Evolutionary conservation across 2,329 filamentous ascomycete genomes (phyloP).

Genomic region (Aspergillus novoparasiticus): DNA sequence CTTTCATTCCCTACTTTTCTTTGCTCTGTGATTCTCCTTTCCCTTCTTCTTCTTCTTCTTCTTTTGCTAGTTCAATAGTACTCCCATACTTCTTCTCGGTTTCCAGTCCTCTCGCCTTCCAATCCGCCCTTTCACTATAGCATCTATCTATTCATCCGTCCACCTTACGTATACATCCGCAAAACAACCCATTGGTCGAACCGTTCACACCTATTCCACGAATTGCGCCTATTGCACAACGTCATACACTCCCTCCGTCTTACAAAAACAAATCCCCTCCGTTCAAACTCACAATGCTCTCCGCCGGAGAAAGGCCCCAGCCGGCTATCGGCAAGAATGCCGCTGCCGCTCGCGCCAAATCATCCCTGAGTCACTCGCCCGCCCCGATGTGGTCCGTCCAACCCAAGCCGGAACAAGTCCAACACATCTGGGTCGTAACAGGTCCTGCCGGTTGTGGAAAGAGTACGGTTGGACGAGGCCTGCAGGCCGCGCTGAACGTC

Average conservation of each 20-base stretch:
- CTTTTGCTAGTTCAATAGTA: not conserved
- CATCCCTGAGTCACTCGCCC: slow-evolving; percentile 20
- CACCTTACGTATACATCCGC: not conserved
- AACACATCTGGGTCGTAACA: slow-evolving; percentile 80
- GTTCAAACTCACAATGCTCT: slow-evolving; percentile 39
- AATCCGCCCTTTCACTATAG: not conserved
- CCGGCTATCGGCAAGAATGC: slow-evolving; percentile 27
- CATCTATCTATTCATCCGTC: not conserved
- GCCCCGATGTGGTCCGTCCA: slow-evolving; percentile 21
- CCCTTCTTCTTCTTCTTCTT: not conserved
- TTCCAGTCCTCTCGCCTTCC: not conserved
- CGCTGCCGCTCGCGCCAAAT: slow-evolving; percentile 23
- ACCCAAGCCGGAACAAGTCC: slow-evolving; percentile 31
- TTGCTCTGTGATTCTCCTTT: slow-evolving; percentile 2
- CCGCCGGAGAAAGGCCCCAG: slow-evolving; percentile 40
- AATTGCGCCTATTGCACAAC: slow-evolving; percentile 19
- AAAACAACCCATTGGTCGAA: not conserved
- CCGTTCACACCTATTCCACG: not conserved
- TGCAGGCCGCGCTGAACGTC: slow-evolving; percentile 64
- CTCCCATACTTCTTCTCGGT: not conserved
- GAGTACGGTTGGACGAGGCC: slow-evolving; percentile 69
- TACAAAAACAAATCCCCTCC: too few species aligned
- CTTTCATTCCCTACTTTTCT: slow-evolving; percentile 10
- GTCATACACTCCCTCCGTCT: slow-evolving; percentile 24
- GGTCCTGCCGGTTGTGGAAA: slow-evolving; percentile 80